These are phyloP conservation scores for Lichenothelia convexa DNA, from an alignment of 495 filamentous ascomycete species.

Conservation along the genomic window DNA sequence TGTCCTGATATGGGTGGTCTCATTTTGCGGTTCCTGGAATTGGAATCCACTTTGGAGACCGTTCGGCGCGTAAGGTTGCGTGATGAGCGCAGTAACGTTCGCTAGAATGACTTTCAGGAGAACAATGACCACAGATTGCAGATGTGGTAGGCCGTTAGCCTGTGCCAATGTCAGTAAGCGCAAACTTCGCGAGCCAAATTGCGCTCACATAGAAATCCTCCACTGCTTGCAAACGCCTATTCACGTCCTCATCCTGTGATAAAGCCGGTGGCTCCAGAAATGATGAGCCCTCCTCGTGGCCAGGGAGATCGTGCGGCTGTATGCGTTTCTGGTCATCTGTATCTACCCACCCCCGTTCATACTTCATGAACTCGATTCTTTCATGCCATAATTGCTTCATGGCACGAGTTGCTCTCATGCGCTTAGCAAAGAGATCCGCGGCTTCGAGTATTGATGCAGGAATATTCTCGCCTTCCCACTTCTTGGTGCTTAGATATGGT, in stretches of 20 bases:
- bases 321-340: slow-evolving; percentile 10
- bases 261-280: not conserved
- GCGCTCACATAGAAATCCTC: slow-evolving; percentile 68
- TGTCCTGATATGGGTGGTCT: too few species aligned
- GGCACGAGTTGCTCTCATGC: slow-evolving; percentile 76
- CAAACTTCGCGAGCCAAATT: slow-evolving; percentile 1
- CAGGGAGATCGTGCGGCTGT: not conserved
- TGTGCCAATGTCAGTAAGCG: slow-evolving; percentile 22
- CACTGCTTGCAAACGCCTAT: slow-evolving; percentile 34
- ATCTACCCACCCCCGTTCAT: slow-evolving; percentile 61
- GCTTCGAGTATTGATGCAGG: slow-evolving; percentile 87
- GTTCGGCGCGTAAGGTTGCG: slow-evolving; percentile 30
- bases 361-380: slow-evolving; percentile 73
- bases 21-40: slow-evolving; percentile 20
- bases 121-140: slow-evolving; percentile 90
- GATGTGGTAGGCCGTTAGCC: slow-evolving; percentile 56
- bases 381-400: slow-evolving; percentile 93
- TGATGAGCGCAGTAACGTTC: slow-evolving; percentile 53
- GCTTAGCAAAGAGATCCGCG: slow-evolving; percentile 73
- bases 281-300: too few species aligned
- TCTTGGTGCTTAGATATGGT: slow-evolving; percentile 76
- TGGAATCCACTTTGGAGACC: slow-evolving; percentile 23
- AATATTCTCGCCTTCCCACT: slow-evolving; percentile 81
- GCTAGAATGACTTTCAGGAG: slow-evolving; percentile 69
- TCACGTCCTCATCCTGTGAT: slow-evolving; percentile 10